Conservation (phyloP, 805 yeast genomes). For the Teunomyces panamensis region DNA sequence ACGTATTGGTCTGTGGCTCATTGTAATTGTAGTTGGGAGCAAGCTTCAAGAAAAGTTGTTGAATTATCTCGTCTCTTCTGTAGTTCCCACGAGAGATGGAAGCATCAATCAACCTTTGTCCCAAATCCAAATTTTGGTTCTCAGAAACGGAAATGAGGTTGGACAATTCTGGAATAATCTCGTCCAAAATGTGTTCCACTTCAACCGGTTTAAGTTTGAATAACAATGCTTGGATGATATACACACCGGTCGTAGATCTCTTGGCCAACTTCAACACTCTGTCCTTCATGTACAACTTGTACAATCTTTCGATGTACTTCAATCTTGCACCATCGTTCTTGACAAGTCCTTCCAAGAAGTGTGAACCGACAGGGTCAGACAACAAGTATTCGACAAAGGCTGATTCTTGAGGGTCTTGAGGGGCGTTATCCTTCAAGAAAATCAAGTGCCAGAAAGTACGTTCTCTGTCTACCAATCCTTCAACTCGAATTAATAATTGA, state of each 20-base stretch:
- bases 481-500: slow-evolving; percentile 74
- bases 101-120: slow-evolving; percentile 63
- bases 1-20: slow-evolving; percentile 17
- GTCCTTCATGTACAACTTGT: slow-evolving; percentile 66
- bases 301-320: slow-evolving; percentile 69
- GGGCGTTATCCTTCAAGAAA: slow-evolving; percentile 50
- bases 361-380: slow-evolving; percentile 90
- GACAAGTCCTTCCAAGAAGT: slow-evolving; percentile 75
- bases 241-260: slow-evolving; percentile 83
- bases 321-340: slow-evolving; percentile 58
- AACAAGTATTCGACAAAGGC: slow-evolving; percentile 81
- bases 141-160: slow-evolving; percentile 46
- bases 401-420: slow-evolving; percentile 59
- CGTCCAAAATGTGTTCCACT: slow-evolving; percentile 59
- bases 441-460: slow-evolving; percentile 67
- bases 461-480: slow-evolving; percentile 74
- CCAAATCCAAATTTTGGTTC: slow-evolving; percentile 68
- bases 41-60: slow-evolving; percentile 38
- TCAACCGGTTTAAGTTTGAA: slow-evolving; percentile 61
- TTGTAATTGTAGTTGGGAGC: slow-evolving; percentile 36
- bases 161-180: slow-evolving; percentile 63
- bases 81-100: slow-evolving; percentile 58
- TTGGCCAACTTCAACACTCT: slow-evolving; percentile 70
- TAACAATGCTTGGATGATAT: slow-evolving; percentile 69
- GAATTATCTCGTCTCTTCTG: slow-evolving; percentile 57